These are phyloP conservation scores for Leishmania turanica DNA, from an alignment of 208 protist species.

Conservation along the genomic window DNA sequence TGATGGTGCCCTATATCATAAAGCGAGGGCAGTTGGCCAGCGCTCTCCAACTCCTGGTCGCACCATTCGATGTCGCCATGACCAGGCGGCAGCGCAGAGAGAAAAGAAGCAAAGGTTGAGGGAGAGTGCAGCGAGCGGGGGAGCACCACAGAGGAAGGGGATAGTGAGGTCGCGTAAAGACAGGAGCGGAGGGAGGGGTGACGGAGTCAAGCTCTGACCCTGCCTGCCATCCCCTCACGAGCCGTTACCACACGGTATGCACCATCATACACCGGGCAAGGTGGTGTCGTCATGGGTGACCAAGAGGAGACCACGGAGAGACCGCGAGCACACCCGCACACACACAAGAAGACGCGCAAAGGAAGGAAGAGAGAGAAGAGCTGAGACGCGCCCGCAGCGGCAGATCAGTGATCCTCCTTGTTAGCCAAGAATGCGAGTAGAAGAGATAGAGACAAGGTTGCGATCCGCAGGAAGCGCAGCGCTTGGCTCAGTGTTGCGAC, in stretches of 20 bases:
- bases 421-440: background rate
- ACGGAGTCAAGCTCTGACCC: background rate
- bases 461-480: background rate
- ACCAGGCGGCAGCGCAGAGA: background rate
- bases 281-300: background rate
- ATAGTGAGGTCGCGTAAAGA: background rate
- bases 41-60: background rate
- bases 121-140: background rate
- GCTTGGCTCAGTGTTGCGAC: background rate
- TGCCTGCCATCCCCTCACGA: background rate
- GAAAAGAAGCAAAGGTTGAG: background rate
- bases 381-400: background rate
- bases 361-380: background rate
- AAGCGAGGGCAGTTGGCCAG: background rate
- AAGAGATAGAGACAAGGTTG: background rate
- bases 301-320: background rate
- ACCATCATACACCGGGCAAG: background rate
- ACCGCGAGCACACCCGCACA: background rate
- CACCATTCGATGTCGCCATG: background rate
- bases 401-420: background rate
- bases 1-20: background rate
- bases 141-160: background rate
- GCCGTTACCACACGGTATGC: background rate
- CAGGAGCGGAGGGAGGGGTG: background rate
- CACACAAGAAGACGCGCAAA: background rate